Evolutionary conservation across 2,329 filamentous ascomycete species (phyloP), one percentile per base, ranked within the genome.

Genomic region (Tricladium varicosporioides): DNA sequence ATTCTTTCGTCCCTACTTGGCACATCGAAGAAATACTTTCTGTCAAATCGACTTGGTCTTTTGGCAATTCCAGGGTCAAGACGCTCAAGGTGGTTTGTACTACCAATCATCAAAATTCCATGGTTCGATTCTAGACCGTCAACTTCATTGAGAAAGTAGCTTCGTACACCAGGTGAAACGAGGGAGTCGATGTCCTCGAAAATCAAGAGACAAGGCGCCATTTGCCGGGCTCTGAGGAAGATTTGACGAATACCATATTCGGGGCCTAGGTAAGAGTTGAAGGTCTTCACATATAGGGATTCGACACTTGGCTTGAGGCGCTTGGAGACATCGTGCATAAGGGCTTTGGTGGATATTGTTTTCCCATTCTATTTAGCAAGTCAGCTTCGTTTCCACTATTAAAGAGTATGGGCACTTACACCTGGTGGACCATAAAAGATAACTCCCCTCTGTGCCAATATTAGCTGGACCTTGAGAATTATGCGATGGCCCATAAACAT

Each of bases 111-210:
- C 63, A 89, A 80, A 52, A 89, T 88, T 9, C 87, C 87, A 61
- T 89, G 84, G 60, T 90, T 90, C 59, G 77, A 80, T 63, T 83
- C 81, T 8, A 90, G 78, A 0, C 87, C 87, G 62, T 90, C 87
- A 1, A 89, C 82, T 69, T 89, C 85, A 66, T 90, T 90, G 48
- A 90, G 75, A 70, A 91, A 90, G 73, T 88, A 90, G 51, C 80
- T 84, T 15, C 87, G 77, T 5, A 85, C 81, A 2, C 69, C 62
- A 50, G 85, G 80, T 3, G 77, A 78, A 40, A 90, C 80, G 19
- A 89, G 78, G 10, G 80, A 83, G 67, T 90, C 87, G 3, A 91
- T 75, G 60, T 90, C 87, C 68, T 91, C 87, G 55, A 90, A 87
- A 43, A 91, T 83, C 2, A 90, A 78, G 57, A 88, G 82, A 72